Conservation (phyloP, 495 filamentous ascomycete genomes). For the Penicillium antarcticum region DNA sequence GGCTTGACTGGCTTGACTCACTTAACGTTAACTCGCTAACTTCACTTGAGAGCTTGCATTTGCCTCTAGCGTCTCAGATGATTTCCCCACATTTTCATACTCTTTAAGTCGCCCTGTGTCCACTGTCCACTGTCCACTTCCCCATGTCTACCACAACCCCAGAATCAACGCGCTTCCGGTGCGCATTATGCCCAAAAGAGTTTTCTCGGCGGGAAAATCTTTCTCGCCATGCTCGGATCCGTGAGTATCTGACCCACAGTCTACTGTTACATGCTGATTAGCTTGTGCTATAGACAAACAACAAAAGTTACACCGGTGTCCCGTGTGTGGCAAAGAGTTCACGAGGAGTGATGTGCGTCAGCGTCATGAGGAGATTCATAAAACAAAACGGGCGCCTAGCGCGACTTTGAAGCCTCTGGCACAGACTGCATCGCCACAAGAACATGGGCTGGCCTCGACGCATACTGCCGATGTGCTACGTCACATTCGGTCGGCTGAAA, state of each 20-base stretch:
- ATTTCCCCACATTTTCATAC: neutral
- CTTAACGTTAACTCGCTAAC: neutral
- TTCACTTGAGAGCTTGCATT: neutral
- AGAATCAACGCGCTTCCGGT: slow-evolving; percentile 3
- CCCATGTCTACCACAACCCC: slow-evolving; percentile 1
- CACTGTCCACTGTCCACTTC: slow-evolving; percentile 7
- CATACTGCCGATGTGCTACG: no score
- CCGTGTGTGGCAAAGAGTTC: slow-evolving; percentile 8
- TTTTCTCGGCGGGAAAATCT: slow-evolving; percentile 10
- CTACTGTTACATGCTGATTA: neutral
- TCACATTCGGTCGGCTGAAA: no score
- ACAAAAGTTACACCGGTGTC: slow-evolving; percentile 2
- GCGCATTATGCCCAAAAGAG: slow-evolving; percentile 5
- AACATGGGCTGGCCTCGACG: neutral
- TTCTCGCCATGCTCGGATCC: slow-evolving; percentile 6
- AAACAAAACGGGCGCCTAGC: neutral
- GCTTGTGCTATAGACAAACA: neutral
- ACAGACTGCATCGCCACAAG: neutral
- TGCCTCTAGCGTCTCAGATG: neutral
- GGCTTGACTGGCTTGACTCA: neutral
- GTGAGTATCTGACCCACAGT: neutral
- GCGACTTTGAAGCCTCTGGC: neutral
- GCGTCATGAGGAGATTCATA: slow-evolving; percentile 11
- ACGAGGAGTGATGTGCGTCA: slow-evolving; percentile 10
- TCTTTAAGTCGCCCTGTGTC: neutral